phyloP scores from a whole-genome alignment of 2,329 filamentous ascomycete species.

The Intubia oerlemansii region DNA sequence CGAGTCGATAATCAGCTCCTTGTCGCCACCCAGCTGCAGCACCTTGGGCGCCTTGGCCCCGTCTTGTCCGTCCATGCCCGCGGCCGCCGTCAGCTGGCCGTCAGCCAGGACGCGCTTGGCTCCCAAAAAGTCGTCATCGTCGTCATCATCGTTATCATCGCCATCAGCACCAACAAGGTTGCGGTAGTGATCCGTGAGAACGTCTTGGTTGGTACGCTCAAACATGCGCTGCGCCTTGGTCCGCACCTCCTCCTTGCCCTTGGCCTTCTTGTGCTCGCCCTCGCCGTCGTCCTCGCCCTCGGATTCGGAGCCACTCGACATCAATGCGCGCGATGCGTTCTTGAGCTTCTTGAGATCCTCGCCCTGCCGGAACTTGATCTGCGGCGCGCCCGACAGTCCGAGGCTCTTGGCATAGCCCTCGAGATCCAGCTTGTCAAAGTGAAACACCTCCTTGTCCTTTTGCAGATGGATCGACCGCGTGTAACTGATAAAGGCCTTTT shows the following conservation, averaged over 20 bases:
- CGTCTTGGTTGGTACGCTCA: constrained; percentile 86
- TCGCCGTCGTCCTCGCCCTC: constrained; percentile 19
- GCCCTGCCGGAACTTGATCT: constrained; percentile 83
- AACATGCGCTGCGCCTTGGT: constrained; percentile 99
- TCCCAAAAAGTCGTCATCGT: constrained; percentile 46
- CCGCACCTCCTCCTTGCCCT: constrained; percentile 46
- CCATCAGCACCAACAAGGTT: constrained; percentile 49
- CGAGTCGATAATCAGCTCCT: constrained; percentile 70
- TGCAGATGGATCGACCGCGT: constrained; percentile 69
- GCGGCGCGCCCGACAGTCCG: constrained; percentile 74
- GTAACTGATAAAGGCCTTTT: constrained; percentile 91
- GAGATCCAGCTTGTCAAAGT: constrained; percentile 60
- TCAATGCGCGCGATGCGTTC: constrained; percentile 52
- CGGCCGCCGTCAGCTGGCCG: constrained; percentile 35
- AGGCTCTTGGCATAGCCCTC: constrained; percentile 72
- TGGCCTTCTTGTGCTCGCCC: constrained; percentile 25
- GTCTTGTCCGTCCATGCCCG: constrained; percentile 15
- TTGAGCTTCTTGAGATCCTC: constrained; percentile 74
- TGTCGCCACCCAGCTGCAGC: constrained; percentile 39
- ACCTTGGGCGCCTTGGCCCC: constrained; percentile 24
- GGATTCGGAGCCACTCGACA: constrained; percentile 41
- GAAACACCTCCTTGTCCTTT: constrained; percentile 80
- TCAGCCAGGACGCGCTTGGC: constrained; percentile 68
- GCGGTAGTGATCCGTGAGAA: constrained; percentile 81
- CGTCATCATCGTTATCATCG: constrained; percentile 38